A percentile compares a stretch with the other conserved stretches of the same genome.
These are phyloP conservation scores for Halophytophthora polymorphica DNA, from an alignment of 352 stramenopile species.

Conservation along the genomic window DNA sequence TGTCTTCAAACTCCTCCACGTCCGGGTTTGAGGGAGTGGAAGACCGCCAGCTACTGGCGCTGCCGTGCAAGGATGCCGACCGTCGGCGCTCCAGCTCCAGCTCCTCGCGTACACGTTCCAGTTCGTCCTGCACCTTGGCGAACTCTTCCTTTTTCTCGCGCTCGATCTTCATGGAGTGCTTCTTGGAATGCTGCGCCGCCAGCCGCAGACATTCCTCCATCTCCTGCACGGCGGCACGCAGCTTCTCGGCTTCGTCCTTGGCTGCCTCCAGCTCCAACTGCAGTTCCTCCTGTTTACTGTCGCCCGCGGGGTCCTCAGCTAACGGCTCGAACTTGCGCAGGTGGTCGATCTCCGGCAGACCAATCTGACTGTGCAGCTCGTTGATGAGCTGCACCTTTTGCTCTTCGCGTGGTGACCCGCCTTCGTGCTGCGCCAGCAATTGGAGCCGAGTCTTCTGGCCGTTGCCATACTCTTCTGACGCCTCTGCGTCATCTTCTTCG, in stretches of 20 bases:
- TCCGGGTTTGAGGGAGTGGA: slow-evolving; percentile 33
- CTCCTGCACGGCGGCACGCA: slow-evolving; percentile 51
- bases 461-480: slow-evolving; percentile 9
- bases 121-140: slow-evolving; percentile 41
- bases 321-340: slow-evolving; percentile 72
- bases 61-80: slow-evolving; percentile 27
- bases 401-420: slow-evolving; percentile 32
- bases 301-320: slow-evolving; percentile 36
- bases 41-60: slow-evolving; percentile 24
- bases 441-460: too few relatives aligned
- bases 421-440: background rate
- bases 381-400: slow-evolving; percentile 78
- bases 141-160: slow-evolving; percentile 54
- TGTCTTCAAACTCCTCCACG: slow-evolving; percentile 29
- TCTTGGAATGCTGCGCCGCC: slow-evolving; percentile 45
- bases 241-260: slow-evolving; percentile 50
- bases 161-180: slow-evolving; percentile 59
- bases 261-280: slow-evolving; percentile 55
- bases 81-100: slow-evolving; percentile 46
- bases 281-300: slow-evolving; percentile 45
- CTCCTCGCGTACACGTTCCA: slow-evolving; percentile 48
- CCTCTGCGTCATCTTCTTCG: slow-evolving; percentile 10
- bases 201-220: slow-evolving; percentile 56
- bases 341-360: slow-evolving; percentile 62
- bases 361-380: slow-evolving; percentile 66